phyloP scores from a whole-genome alignment of 148 eudicot species.

The Nepenthes gracilis region DNA sequence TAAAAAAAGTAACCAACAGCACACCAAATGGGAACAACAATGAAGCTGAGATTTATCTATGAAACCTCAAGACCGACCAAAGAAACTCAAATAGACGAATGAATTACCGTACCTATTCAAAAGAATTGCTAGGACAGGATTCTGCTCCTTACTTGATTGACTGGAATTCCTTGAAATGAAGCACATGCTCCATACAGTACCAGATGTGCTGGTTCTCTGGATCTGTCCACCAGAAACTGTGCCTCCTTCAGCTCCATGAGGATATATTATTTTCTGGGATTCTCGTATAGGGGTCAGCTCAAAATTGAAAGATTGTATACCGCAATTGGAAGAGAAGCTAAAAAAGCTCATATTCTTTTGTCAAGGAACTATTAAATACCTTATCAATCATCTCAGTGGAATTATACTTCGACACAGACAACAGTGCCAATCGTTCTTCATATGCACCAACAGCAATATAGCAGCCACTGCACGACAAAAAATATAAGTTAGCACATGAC shows the following conservation, averaged over 20 bases:
- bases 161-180: constrained; percentile 55
- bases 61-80: neutral
- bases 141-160: constrained; percentile 38
- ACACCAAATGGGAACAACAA: neutral
- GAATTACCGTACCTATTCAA: constrained; percentile 55
- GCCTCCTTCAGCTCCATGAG: constrained; percentile 49
- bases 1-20: no score
- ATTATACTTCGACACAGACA: constrained; percentile 50
- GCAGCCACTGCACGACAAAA: constrained; percentile 54
- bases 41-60: neutral
- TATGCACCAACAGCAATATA: constrained; percentile 82
- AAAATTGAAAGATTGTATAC: neutral
- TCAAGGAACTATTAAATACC: constrained; percentile 19
- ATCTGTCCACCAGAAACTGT: constrained; percentile 19
- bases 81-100: neutral
- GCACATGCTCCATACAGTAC: constrained; percentile 99
- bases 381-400: constrained; percentile 67
- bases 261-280: constrained; percentile 52
- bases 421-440: constrained; percentile 67
- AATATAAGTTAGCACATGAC: constrained; percentile 5
- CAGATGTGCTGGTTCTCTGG: constrained; percentile 29
- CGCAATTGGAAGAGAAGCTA: neutral
- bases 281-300: constrained; percentile 1
- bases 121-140: constrained; percentile 69
- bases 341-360: neutral